phyloP scores from a whole-genome alignment of 495 filamentous ascomycete genomes.

The Aspergillus panamensis region DNA sequence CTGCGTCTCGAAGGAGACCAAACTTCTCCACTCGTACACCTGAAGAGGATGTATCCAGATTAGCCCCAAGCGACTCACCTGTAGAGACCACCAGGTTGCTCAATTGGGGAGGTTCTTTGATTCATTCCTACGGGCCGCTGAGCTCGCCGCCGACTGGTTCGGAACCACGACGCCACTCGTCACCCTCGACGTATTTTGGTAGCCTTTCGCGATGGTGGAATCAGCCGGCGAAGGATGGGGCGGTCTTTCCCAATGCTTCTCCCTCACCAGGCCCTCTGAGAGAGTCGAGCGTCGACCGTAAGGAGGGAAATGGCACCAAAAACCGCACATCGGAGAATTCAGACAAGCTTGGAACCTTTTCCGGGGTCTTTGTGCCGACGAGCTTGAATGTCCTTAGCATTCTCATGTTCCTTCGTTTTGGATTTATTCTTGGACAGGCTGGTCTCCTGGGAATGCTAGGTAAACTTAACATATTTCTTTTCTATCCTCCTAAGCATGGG shows the following conservation, averaged over 20 bases:
- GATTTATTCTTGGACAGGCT: constrained; percentile 73
- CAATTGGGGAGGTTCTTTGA: constrained; percentile 24
- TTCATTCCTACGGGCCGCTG: constrained; percentile 34
- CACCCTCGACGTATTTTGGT: constrained; percentile 24
- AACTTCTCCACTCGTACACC: constrained; percentile 54
- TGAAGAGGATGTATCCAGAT: constrained; percentile 51
- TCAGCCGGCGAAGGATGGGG: constrained; percentile 13
- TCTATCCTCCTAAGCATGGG: not conserved
- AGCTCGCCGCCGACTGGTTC: constrained; percentile 17
- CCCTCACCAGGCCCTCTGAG: constrained; percentile 27
- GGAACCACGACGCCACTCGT: constrained; percentile 24
- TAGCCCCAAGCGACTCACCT: constrained; percentile 40
- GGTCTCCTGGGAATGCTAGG: constrained; percentile 79
- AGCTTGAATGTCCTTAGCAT: constrained; percentile 88
- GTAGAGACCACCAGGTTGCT: constrained; percentile 25
- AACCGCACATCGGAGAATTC: constrained; percentile 46
- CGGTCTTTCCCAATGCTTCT: constrained; percentile 11
- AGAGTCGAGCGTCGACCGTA: constrained; percentile 32
- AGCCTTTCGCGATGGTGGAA: constrained; percentile 32
- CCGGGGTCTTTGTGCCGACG: constrained; percentile 82
- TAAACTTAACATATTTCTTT: constrained; percentile 30
- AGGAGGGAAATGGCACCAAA: constrained; percentile 39
- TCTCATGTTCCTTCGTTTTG: constrained; percentile 86
- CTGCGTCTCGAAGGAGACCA: constrained; percentile 40
- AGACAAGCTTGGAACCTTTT: constrained; percentile 68